Evolutionary conservation across 805 yeast genomes (phyloP), one percentile per base, ranked within the genome.

Genomic region (Yamadazyma insecticola): DNA sequence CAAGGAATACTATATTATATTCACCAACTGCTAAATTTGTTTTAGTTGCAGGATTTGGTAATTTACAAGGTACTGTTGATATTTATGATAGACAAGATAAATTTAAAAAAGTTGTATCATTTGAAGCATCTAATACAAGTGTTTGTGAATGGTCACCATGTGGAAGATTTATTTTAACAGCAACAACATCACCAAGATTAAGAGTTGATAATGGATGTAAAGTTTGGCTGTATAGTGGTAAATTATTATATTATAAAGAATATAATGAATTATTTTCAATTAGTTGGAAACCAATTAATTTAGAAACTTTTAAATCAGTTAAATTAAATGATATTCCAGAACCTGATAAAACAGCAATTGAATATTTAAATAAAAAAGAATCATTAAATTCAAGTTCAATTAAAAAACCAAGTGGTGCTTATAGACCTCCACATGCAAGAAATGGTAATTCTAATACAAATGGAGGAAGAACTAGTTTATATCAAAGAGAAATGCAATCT

Each of bases 91-190:
- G 97, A 54, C 86, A 79, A 56, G 78, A 81, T 53, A 82, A 84
- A 58, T 90, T 88, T 57, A 63, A 70, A 34, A 84, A 85, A 56
- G 75, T 92, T 32, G 70, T 88, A 13, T 72, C 85, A 13, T 82
- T 92, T 50, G 85, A 86, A 51, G 98, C 97, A 10, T 65, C 96
- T 26, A 94, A 92, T 64, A 88, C 97, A 11, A 81, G 95, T n/a
- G 94, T 82, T 26, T 90, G 96, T 57, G 86, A 85, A 56, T 92
- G 98, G 98, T 80, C 94, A 2, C 99, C 99, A 7, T 95, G 92
- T 60, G 97, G 98, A 22, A 78, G 92, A 50, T 88, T 72, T 52
- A 78, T 92, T 36, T 64, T 92, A 57, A 90, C 97, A 11, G 97
- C 98, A 13, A 94, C 97, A 4, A 92, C 97, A 0, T 78, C 96